These are phyloP conservation scores for Rutstroemia sp. DNA, from an alignment of 2,329 filamentous ascomycete species.

Conservation along the genomic window DNA sequence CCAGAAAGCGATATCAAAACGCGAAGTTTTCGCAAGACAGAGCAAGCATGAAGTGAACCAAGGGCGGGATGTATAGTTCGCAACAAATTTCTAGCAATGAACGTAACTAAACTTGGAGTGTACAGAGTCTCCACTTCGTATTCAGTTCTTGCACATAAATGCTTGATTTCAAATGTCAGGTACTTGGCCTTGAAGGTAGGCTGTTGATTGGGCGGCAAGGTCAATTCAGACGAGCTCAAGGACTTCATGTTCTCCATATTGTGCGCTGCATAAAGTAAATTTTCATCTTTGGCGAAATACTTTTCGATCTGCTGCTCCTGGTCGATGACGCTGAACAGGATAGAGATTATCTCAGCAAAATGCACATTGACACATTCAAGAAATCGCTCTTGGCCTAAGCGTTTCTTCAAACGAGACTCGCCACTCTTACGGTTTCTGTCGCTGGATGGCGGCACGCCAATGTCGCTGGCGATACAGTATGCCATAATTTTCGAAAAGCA, in stretches of 20 bases:
- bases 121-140: conserved; percentile 61
- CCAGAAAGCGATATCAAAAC: conserved; percentile 76
- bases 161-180: conserved; percentile 65
- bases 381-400: conserved; percentile 61
- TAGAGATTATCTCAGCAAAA: conserved; percentile 70
- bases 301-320: conserved; percentile 58
- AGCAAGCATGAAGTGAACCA: conserved; percentile 79
- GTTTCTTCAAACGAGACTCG: conserved; percentile 59
- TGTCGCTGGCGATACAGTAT: conserved; percentile 76
- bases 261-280: conserved; percentile 52
- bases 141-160: conserved; percentile 67
- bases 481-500: conserved; percentile 75
- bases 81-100: conserved; percentile 69
- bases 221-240: conserved; percentile 56
- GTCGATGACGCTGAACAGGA: conserved; percentile 69
- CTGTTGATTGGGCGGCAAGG: conserved; percentile 72
- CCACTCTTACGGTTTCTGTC: conserved; percentile 42
- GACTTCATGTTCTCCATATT: conserved; percentile 62
- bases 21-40: conserved; percentile 77
- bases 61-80: conserved; percentile 76
- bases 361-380: conserved; percentile 55
- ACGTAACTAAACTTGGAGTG: conserved; percentile 67
- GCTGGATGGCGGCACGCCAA: conserved; percentile 36
- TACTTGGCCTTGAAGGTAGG: conserved; percentile 77
- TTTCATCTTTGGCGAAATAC: conserved; percentile 51